Percentiles rank a stretch among this genome's conserved stretches.
These are phyloP conservation scores for Apiotrichum laibachii DNA, from an alignment of 1,284 basidiomycete species.

Conservation along the genomic window DNA sequence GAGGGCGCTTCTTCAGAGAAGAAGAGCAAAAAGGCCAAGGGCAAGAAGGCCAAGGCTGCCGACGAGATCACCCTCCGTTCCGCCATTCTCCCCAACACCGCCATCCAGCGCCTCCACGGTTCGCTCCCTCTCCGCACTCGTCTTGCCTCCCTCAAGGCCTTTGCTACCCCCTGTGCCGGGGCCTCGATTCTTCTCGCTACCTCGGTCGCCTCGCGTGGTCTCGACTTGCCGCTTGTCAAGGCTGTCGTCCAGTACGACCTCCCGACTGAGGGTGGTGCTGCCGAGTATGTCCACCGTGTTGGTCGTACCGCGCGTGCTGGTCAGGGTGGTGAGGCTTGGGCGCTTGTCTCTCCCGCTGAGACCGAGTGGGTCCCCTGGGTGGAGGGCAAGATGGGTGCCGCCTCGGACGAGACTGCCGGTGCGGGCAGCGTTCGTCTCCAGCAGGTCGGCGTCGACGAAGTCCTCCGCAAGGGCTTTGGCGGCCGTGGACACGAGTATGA, in stretches of 20 bases:
- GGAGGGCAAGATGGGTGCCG: constrained; percentile 64
- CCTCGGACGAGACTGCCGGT: constrained; percentile 25
- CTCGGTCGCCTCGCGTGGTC: constrained; percentile 92
- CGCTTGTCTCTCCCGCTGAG: constrained; percentile 80
- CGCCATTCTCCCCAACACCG: constrained; percentile 73
- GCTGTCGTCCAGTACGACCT: constrained; percentile 96
- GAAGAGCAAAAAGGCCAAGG: constrained; percentile 21
- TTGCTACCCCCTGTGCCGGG: constrained; percentile 57
- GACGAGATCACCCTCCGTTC: constrained; percentile 62
- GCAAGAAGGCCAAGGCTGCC: constrained; percentile 27
- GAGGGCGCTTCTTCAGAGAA: constrained; percentile 22
- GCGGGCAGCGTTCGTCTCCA: constrained; percentile 56
- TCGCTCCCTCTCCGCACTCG: constrained; percentile 80
- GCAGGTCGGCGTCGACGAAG: constrained; percentile 64
- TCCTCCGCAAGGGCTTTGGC: constrained; percentile 80
- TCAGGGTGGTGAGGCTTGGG: constrained; percentile 83
- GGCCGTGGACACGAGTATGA: constrained; percentile 77
- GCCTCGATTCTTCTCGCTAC: constrained; percentile 85
- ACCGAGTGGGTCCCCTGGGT: constrained; percentile 85
- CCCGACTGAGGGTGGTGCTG: constrained; percentile 93
- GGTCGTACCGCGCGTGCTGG: constrained; percentile 96
- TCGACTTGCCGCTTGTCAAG: constrained; percentile 93
- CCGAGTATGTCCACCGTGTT: constrained; percentile 95
- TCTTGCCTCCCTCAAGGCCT: constrained; percentile 75
- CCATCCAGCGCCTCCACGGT: constrained; percentile 90